Percentiles rank a stretch among this genome's conserved stretches.
Conservation (phyloP, 116 monocot species). For the Iris pallida region DNA sequence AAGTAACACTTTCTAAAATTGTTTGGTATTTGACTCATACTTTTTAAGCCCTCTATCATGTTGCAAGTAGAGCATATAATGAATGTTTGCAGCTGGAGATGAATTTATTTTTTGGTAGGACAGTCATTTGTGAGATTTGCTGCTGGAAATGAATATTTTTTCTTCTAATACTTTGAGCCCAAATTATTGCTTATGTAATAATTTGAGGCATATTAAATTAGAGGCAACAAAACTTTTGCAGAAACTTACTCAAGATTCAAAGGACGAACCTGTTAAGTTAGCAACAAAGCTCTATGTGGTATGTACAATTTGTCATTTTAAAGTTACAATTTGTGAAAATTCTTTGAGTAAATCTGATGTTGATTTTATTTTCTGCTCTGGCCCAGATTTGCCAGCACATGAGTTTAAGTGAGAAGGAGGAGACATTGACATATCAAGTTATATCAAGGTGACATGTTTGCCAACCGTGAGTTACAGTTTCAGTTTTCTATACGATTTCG, state of each 20-base stretch:
- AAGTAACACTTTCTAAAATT: too few relatives aligned
- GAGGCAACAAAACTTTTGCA: slow-evolving; percentile 96
- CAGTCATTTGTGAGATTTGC: too few relatives aligned
- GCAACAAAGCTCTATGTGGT: slow-evolving; percentile 96
- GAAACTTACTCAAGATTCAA: slow-evolving; percentile 94
- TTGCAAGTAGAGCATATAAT: too few relatives aligned
- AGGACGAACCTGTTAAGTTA: slow-evolving; percentile 90
- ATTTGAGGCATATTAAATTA: slow-evolving; percentile 76
- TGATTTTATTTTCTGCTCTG: slow-evolving; percentile 14
- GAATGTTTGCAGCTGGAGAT: too few relatives aligned
- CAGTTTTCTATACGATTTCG: not conserved
- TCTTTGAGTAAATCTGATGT: slow-evolving; percentile 1
- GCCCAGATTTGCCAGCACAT: slow-evolving; percentile 93
- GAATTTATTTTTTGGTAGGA: too few relatives aligned
- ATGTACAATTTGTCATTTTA: slow-evolving; percentile 9
- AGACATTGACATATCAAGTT: slow-evolving; percentile 91
- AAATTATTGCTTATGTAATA: too few relatives aligned
- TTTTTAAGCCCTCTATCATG: too few relatives aligned
- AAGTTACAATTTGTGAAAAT: not conserved
- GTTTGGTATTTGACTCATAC: too few relatives aligned
- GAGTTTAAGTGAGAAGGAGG: slow-evolving; percentile 93
- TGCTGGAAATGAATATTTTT: too few relatives aligned
- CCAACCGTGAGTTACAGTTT: not conserved
- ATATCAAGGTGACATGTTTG: slow-evolving; percentile 66
- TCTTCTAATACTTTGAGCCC: too few relatives aligned